Evolutionary conservation across 176 grass and related monocot genomes (phyloP).

Genomic region (Neostapfia colusana): DNA sequence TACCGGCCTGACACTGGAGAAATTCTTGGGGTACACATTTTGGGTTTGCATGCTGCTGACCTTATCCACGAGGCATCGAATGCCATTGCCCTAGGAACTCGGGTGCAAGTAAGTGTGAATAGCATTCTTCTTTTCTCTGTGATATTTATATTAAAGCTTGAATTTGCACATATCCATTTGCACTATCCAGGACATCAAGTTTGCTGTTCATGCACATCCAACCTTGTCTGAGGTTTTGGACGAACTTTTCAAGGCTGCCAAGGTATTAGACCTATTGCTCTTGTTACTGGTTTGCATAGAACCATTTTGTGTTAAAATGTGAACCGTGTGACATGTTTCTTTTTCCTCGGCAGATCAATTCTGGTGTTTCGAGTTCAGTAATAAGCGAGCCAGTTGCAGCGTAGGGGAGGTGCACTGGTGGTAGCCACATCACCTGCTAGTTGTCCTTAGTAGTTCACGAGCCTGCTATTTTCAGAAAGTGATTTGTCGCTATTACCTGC

Average conservation of each 20-base stretch:
- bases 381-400: constrained; percentile 68
- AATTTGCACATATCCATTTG: not conserved
- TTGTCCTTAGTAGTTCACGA: not conserved
- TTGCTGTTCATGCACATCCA: constrained; percentile 79
- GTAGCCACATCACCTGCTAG: constrained; percentile 1
- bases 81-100: constrained; percentile 76
- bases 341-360: constrained; percentile 47
- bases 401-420: constrained; percentile 25
- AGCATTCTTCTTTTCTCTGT: constrained; percentile 1
- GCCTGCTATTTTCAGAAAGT: not conserved
- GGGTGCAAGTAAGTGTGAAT: constrained; percentile 56
- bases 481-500: not conserved
- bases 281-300: constrained; percentile 8
- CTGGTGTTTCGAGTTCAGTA: constrained; percentile 38
- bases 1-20: constrained; percentile 80
- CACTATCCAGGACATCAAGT: constrained; percentile 61
- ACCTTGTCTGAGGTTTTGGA: constrained; percentile 85
- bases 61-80: constrained; percentile 89
- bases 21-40: constrained; percentile 87
- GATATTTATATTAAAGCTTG: not conserved
- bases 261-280: constrained; percentile 43
- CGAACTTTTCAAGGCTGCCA: constrained; percentile 79
- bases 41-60: constrained; percentile 82
- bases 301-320: not conserved
- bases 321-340: constrained; percentile 12